A percentile compares a stretch with the other conserved stretches of the same genome.
These are phyloP conservation scores for Chrysoporthe deuterocubensis DNA, from an alignment of 2,329 filamentous ascomycete genomes.

Conservation along the genomic window DNA sequence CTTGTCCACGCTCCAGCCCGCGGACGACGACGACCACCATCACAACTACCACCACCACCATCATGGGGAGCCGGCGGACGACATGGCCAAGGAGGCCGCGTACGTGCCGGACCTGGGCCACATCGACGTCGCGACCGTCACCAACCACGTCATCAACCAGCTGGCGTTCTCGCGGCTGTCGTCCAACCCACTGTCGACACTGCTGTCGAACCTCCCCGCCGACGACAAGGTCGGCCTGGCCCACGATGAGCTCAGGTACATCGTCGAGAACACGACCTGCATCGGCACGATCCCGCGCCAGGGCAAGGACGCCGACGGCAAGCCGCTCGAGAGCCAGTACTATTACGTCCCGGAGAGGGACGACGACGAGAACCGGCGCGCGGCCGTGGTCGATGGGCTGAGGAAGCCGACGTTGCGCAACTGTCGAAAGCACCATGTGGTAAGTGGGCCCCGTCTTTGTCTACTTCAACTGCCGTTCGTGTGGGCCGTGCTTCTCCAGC, in stretches of 20 bases:
- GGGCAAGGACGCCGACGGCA: slow-evolving; percentile 95
- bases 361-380: slow-evolving; percentile 74
- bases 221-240: slow-evolving; percentile 64
- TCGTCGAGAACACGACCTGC: slow-evolving; percentile 76
- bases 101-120: slow-evolving; percentile 37
- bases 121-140: slow-evolving; percentile 54
- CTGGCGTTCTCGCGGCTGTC: slow-evolving; percentile 92
- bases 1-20: slow-evolving; percentile 23
- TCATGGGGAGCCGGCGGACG: slow-evolving; percentile 22
- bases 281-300: slow-evolving; percentile 87
- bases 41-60: not conserved
- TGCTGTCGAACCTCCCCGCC: slow-evolving; percentile 81
- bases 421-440: slow-evolving; percentile 97
- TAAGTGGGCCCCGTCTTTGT: slow-evolving; percentile 49
- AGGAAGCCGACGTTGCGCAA: slow-evolving; percentile 86
- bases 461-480: not conserved
- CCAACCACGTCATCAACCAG: slow-evolving; percentile 93
- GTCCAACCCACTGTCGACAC: slow-evolving; percentile 86
- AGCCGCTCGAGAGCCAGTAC: slow-evolving; percentile 92
- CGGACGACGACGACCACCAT: not conserved
- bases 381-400: slow-evolving; percentile 83
- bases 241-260: slow-evolving; percentile 66
- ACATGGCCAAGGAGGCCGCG: slow-evolving; percentile 41
- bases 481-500: too few relatives aligned
- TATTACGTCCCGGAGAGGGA: slow-evolving; percentile 94